Base-by-base conservation (phyloP, 768 basidiomycete species). In the Rubroboletus satanas region DNA sequence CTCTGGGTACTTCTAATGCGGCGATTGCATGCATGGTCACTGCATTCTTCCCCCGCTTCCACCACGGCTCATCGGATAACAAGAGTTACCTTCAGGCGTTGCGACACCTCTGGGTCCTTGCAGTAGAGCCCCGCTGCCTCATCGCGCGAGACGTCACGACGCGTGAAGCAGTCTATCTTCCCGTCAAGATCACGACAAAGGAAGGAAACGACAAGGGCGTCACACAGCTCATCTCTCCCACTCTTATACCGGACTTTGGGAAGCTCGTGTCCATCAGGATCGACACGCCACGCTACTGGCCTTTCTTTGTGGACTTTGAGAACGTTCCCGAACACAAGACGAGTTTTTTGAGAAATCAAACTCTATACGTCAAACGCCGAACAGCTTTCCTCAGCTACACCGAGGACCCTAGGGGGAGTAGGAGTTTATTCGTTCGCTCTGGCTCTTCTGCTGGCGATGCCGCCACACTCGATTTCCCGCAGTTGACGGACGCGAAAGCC, bases 241-340 rank as follows among this genome's bases (percentile, higher is more conserved):
- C 96, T 0, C 79, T 98, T 5, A 88, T 97, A 56, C 93, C 94
- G 0, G 89, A 95, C 58, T 81, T 98, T 58, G 85, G 90, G 66
- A 84, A 81, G 54, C 77, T 98, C 14, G 73, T 84, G 44, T 87
- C 90, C 5, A 87, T 99, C 62, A 79, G 88, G 44, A 86, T 95
- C 23, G 94, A 98, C 64, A 97, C 92, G 0, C 94, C 93, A 15
- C 84, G 97, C 6, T 98, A 99, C 70, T 97, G 93, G 91, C 88
- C 94, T 0, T 89, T 95, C 72, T 84, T 86, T 55, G 80, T 98
- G 33, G 89, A 95, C 63, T 82, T 89, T 18, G 79, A 83, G 38
- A 74, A 83, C 39, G 79, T 85, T 50, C 79, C 83, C 4, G 79
- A 77, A 14, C 88, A 96, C 67, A 82, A 83, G 46, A 80, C 82